Base-by-base conservation (phyloP, 305 asterid genomes). In the Fraxinus xanthoxyloides region DNA sequence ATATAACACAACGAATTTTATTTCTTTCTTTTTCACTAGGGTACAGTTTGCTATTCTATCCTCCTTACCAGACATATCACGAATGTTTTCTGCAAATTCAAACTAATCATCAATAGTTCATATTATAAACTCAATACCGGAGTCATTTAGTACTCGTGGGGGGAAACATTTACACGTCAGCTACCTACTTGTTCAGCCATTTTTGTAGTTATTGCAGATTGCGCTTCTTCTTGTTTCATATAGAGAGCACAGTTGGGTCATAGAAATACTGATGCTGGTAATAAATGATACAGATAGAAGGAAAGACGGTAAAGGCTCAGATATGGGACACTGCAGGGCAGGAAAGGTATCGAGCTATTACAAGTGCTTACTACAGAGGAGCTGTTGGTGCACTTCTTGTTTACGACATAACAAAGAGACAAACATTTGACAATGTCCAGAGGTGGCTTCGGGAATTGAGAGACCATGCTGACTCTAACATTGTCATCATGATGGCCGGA, bases 301-400 rank as follows among this genome's bases (percentile, higher is more conserved):
- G 82, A 43, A 79, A 79, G 82, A 79, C 82, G 26, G 77, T 79
- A 2, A 79, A 79, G 70, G 82, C 82, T 46, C 82, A 79, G 28
- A 79, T 79, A 43, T 79, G 82, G 82, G 82, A 79, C 77, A 79
- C 82, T 28, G 82, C 82, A 13, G 82, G 82, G 28, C 82, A 79
- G 28, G 82, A 79, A 69, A 79, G 82, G 51, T 79, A 79, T 35
- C 82, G 82, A 43, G 82, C 82, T 43, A 79, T 79, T 34, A 79
- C 82, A 10, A 79, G 82, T 70, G 82, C 82, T 23, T 79, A 79
- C 77, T 79, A 79, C 54, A 69, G 82, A 70, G 82, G 82, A 36
- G 67, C 82, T 0, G 82, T 79, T 28, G 82, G 82, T 51, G 82
- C 82, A 59, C 75, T 78, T 28, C 81, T 78, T 13, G 81, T 78